Evolutionary conservation across 2,329 filamentous ascomycete genomes (phyloP).

Genomic region (Ophiostoma sp.): DNA sequence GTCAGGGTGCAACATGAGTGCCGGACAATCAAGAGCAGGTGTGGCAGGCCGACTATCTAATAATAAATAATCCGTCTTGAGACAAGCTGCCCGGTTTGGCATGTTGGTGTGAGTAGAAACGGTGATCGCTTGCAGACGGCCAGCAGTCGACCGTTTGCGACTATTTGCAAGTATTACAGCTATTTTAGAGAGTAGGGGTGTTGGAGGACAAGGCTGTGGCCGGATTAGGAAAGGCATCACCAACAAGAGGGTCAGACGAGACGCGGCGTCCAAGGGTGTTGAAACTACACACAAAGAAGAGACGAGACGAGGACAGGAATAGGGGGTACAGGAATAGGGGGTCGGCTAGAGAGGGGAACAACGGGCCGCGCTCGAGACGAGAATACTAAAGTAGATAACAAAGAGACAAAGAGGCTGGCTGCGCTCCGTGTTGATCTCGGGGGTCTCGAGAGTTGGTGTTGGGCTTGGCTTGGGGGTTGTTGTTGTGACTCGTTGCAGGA

Average conservation of each 20-base stretch:
- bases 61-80: too few species aligned
- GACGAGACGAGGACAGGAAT: too few species aligned
- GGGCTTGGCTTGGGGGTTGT: too few species aligned
- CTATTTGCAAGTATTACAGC: too few species aligned
- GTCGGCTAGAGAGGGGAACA: background rate
- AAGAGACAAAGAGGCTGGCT: background rate
- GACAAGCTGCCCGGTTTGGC: too few species aligned
- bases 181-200: background rate
- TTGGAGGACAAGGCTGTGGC: slow-evolving; percentile 7
- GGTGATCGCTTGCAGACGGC: too few species aligned
- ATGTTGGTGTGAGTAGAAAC: too few species aligned
- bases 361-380: background rate
- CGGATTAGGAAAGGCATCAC: slow-evolving; percentile 7
- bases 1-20: too few species aligned
- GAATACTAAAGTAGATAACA: background rate
- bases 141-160: too few species aligned
- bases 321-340: background rate
- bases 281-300: background rate
- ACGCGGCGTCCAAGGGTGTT: background rate
- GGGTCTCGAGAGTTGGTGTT: background rate
- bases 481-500: too few species aligned
- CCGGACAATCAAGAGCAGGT: too few species aligned
- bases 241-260: background rate
- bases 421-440: background rate
- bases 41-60: too few species aligned